phyloP scores from a whole-genome alignment of 345 rosid genomes.

The Passiflora organensis region DNA sequence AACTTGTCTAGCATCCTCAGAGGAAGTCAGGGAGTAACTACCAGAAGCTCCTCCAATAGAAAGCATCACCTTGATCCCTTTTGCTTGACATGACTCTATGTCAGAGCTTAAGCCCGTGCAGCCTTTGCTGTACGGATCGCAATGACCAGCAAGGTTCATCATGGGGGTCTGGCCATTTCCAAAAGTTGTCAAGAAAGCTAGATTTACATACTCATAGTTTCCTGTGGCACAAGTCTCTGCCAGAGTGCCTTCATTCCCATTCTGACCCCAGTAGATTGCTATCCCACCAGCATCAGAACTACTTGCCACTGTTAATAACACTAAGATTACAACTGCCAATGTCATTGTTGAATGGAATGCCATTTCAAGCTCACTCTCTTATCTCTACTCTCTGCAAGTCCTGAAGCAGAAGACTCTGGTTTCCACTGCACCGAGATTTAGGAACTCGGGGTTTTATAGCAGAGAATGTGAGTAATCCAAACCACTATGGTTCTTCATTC shows the following conservation, averaged over 20 bases:
- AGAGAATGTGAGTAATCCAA: too few relatives aligned
- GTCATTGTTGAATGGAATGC: neutral
- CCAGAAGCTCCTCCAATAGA: conserved; percentile 5
- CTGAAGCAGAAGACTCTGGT: too few relatives aligned
- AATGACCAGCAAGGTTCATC: conserved; percentile 4
- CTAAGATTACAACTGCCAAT: neutral
- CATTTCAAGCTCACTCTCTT: neutral
- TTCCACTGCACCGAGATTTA: too few relatives aligned
- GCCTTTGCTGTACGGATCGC: conserved; percentile 1
- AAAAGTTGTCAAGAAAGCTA: conserved; percentile 1
- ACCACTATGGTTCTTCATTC: too few relatives aligned
- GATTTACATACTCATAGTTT: neutral
- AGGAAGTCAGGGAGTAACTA: neutral
- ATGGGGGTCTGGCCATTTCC: conserved; percentile 4
- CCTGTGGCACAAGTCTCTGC: neutral
- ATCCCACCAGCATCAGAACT: conserved; percentile 5
- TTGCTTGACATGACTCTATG: neutral
- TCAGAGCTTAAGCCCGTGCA: neutral
- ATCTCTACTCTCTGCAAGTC: too few relatives aligned
- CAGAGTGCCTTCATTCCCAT: neutral
- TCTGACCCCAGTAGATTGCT: conserved; percentile 5
- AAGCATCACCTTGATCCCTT: conserved; percentile 1
- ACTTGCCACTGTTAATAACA: neutral
- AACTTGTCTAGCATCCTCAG: conserved; percentile 3
- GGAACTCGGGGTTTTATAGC: neutral